phyloP scores from a whole-genome alignment of 2,329 filamentous ascomycete genomes.

The Pseudogymnoascus sp. region DNA sequence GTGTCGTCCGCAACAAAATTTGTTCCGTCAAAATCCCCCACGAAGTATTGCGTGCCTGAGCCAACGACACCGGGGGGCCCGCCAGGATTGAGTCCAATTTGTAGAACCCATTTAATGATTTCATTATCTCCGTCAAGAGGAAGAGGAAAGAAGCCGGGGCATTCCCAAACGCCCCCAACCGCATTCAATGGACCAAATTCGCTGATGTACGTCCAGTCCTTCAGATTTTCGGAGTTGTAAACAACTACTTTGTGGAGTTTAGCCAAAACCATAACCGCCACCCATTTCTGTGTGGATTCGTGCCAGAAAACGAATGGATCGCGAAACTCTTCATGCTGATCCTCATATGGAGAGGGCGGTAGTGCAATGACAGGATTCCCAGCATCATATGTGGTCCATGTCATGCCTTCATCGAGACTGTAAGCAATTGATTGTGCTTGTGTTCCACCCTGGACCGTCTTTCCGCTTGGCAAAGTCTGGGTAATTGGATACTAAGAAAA shows the following conservation, averaged over 20 bases:
- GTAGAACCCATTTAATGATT: constrained; percentile 34
- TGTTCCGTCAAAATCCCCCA: constrained; percentile 58
- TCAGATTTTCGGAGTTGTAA: constrained; percentile 51
- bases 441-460: constrained; percentile 35
- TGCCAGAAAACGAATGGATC: constrained; percentile 59
- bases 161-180: constrained; percentile 41
- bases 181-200: constrained; percentile 38
- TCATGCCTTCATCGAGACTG: constrained; percentile 52
- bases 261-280: constrained; percentile 47
- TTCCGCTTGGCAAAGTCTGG: constrained; percentile 24
- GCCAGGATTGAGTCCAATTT: constrained; percentile 50
- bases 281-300: constrained; percentile 43
- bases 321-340: constrained; percentile 42
- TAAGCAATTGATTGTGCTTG: constrained; percentile 30
- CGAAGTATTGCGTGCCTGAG: constrained; percentile 49
- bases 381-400: constrained; percentile 47
- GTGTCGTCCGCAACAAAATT: constrained; percentile 45
- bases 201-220: constrained; percentile 47
- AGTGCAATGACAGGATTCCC: constrained; percentile 49
- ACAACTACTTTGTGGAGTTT: constrained; percentile 49
- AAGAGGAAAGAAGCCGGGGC: constrained; percentile 34
- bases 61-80: constrained; percentile 44
- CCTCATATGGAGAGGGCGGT: constrained; percentile 11
- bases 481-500: neutral
- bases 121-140: neutral